Base-by-base conservation (phyloP, 1,284 basidiomycete species). In the Ustilago crameri region DNA sequence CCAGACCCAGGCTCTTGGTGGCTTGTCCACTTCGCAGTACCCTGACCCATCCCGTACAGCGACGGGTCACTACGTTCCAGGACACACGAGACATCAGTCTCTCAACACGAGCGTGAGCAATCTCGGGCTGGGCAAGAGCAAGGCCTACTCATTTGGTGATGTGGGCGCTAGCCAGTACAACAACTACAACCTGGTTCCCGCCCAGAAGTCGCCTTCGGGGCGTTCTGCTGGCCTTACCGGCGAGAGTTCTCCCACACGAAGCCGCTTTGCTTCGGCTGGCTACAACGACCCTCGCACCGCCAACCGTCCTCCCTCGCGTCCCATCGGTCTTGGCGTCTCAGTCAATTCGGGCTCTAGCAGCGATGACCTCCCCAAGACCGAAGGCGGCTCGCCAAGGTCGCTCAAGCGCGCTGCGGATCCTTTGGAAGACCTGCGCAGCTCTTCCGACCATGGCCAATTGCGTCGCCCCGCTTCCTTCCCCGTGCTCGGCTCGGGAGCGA, bases 391-490 rank as follows among this genome's bases (percentile, higher is more conserved):
- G 26, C 70, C 70, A 1, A 48, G 70, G 18, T 64, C 64, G n/a
- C 58, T 73, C 38, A 73, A 73, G 58, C 70, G 70, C 37, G 51
- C 70, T 5, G 70, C 64, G 7, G 70, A 73, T 41, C 65, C 57
- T 8, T 34, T 73, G 37, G 65, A 73, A 34, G 65, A 64, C 17
- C 55, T 62, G 5, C 63, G 63, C 18, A 53, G 47, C 43, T 51
- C 60, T 14, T 43, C 56, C 3, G 70, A 73, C 10, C 65, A 73
- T 32, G 41, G 46, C 15, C 69, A 63, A 50, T 56, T 73, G 3
- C 55, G 70, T 20, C 56, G 70, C 2, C 70, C 70, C 4, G 70
- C 70, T 7, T 68, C 70, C 2, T 73, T 73, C 53, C 70, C 70
- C 2, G 70, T 73, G 23, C 56, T 73, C 8, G 64, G 60, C 35